These are phyloP conservation scores for Claviceps purpurea DNA, from an alignment of 2,329 filamentous ascomycete genomes.

Conservation along the genomic window DNA sequence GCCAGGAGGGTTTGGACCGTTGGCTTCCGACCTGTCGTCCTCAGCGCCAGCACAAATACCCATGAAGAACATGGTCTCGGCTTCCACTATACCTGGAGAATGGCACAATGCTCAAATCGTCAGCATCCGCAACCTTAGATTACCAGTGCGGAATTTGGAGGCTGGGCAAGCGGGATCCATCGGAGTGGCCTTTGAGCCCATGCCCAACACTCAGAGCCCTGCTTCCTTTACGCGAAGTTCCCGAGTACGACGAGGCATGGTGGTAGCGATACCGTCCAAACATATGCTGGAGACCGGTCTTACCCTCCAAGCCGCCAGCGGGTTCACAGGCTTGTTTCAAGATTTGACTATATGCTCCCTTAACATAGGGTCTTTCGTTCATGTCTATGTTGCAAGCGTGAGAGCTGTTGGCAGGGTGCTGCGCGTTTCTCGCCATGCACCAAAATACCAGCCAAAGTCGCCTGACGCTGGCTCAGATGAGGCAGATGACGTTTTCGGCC, in stretches of 20 bases:
- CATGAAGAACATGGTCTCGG: constrained; percentile 38
- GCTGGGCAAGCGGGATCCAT: constrained; percentile 83
- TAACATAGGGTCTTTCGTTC: constrained; percentile 54
- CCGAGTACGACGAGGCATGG: constrained; percentile 66
- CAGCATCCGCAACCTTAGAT: constrained; percentile 75
- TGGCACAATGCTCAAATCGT: constrained; percentile 74
- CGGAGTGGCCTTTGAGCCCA: constrained; percentile 51
- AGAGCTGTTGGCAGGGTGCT: constrained; percentile 66
- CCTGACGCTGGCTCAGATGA: constrained; percentile 17
- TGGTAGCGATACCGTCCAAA: constrained; percentile 51
- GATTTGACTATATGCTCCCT: constrained; percentile 50
- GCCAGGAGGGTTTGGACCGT: constrained; percentile 33
- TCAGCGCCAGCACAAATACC: constrained; percentile 38
- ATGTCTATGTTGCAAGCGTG: constrained; percentile 79
- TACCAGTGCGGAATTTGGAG: constrained; percentile 64
- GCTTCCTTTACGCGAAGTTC: constrained; percentile 14
- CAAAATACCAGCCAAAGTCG: constrained; percentile 13
- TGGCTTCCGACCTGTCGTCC: constrained; percentile 39
- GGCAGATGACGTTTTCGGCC: constrained; percentile 43
- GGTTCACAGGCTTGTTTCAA: constrained; percentile 58
- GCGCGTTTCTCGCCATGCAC: constrained; percentile 28
- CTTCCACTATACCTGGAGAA: constrained; percentile 43
- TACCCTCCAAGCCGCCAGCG: constrained; percentile 51
- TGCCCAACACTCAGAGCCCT: constrained; percentile 1
- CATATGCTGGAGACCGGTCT: constrained; percentile 43